Conservation (phyloP, 2,329 filamentous ascomycete species). For the Microsporum ferrugineum region DNA sequence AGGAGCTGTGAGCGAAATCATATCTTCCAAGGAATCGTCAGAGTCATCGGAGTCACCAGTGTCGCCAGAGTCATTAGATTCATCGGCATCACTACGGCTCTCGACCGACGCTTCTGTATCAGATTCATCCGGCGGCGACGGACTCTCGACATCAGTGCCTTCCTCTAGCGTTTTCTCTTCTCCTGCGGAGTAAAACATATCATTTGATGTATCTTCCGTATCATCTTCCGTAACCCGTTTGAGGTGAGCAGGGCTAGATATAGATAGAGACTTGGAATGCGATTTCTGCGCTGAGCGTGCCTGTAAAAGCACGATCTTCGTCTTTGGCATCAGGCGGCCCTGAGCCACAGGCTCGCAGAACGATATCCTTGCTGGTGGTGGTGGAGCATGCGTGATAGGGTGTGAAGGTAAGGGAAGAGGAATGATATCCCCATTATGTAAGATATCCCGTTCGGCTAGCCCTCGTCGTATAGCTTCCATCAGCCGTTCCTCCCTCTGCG, state of each 20-base stretch:
- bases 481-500: slow-evolving; percentile 46
- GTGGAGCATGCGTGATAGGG: slow-evolving; percentile 72
- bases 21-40: slow-evolving; percentile 83
- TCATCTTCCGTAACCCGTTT: slow-evolving; percentile 49
- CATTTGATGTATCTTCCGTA: slow-evolving; percentile 74
- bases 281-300: slow-evolving; percentile 29
- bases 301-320: slow-evolving; percentile 67
- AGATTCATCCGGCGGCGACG: slow-evolving; percentile 48
- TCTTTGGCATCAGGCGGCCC: slow-evolving; percentile 63
- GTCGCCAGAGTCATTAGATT: slow-evolving; percentile 74
- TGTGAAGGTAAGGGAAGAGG: slow-evolving; percentile 66
- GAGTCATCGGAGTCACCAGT: slow-evolving; percentile 60
- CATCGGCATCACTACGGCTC: slow-evolving; percentile 70
- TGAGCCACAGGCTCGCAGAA: slow-evolving; percentile 94
- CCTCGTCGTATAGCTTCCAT: slow-evolving; percentile 61
- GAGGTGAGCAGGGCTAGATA: slow-evolving; percentile 42
- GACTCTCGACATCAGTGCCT: slow-evolving; percentile 40
- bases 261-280: slow-evolving; percentile 27
- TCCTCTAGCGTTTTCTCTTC: slow-evolving; percentile 53
- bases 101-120: slow-evolving; percentile 44
- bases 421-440: slow-evolving; percentile 75
- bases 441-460: slow-evolving; percentile 58
- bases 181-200: slow-evolving; percentile 84
- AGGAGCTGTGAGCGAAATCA: slow-evolving; percentile 79
- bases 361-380: slow-evolving; percentile 74